These are phyloP conservation scores for Spathaspora girioi DNA, from an alignment of 805 yeast genomes.

Conservation along the genomic window DNA sequence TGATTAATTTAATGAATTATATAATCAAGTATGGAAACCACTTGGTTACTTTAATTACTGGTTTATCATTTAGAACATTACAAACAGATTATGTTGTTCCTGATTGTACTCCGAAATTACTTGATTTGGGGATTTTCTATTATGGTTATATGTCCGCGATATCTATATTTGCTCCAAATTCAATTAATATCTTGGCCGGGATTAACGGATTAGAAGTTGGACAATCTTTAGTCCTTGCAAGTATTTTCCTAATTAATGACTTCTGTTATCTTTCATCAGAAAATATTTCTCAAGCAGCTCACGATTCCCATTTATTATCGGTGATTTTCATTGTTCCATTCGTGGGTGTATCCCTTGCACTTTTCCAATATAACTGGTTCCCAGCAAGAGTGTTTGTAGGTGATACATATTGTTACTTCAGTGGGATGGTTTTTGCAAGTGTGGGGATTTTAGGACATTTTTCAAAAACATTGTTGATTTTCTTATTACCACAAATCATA, in stretches of 20 bases:
- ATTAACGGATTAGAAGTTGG: conserved; percentile 96
- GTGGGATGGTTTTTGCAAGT: conserved; percentile 98
- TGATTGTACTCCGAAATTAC: conserved; percentile 37
- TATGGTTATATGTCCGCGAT: conserved; percentile 88
- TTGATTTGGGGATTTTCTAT: conserved; percentile 78
- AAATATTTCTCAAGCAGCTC: conserved; percentile 48
- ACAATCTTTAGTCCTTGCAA: conserved; percentile 76
- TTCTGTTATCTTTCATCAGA: conserved; percentile 53
- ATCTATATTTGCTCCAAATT: conserved; percentile 92
- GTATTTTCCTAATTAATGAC: conserved; percentile 74
- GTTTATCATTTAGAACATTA: conserved; percentile 37
- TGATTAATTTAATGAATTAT: conserved; percentile 17
- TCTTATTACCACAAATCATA: conserved; percentile 87
- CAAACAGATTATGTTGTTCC: conserved; percentile 33
- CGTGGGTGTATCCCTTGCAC: conserved; percentile 75
- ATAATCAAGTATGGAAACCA: conserved; percentile 28
- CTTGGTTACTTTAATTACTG: conserved; percentile 28
- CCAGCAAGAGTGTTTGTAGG: conserved; percentile 96
- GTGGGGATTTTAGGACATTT: conserved; percentile 96
- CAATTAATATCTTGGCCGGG: conserved; percentile 94
- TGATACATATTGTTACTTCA: conserved; percentile 95
- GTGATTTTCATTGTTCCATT: conserved; percentile 80
- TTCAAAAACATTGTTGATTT: conserved; percentile 82
- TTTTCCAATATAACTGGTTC: conserved; percentile 79
- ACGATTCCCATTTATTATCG: conserved; percentile 79